Evolutionary conservation across 1,139 yeast genomes (phyloP).

Genomic region (Suhomyces yuchorum): DNA sequence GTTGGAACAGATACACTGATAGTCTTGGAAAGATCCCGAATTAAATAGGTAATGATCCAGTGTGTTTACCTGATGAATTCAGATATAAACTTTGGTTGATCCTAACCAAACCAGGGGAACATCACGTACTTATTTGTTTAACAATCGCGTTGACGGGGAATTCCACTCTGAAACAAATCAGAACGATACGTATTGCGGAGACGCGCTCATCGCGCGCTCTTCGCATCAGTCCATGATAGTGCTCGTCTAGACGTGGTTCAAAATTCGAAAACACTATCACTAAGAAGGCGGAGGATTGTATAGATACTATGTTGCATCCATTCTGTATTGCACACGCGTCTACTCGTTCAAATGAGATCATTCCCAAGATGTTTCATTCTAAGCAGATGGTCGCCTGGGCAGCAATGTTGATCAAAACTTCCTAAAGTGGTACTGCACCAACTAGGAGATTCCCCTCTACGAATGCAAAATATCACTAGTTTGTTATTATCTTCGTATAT

Average conservation of each 20-base stretch:
- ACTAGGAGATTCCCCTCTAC: neutral
- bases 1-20: neutral
- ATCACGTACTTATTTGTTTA: neutral
- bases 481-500: neutral
- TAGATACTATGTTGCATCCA: neutral
- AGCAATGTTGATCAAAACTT: neutral
- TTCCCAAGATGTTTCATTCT: neutral
- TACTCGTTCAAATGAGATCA: neutral
- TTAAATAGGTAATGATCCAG: neutral
- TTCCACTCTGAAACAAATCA: constrained; percentile 1
- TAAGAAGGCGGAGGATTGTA: neutral
- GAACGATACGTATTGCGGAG: neutral
- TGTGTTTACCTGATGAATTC: neutral
- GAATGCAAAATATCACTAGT: neutral
- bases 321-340: neutral
- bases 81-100: neutral
- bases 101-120: neutral
- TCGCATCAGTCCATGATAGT: neutral
- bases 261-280: neutral
- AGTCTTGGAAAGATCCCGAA: neutral
- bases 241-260: neutral
- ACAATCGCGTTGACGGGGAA: constrained; percentile 4
- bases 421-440: neutral
- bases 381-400: neutral
- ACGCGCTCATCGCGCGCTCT: constrained; percentile 1